A percentile compares a stretch with the other conserved stretches of the same genome.
Evolutionary conservation across 257 asterid species (phyloP).

Genomic region (Solanum corneliomulleri): DNA sequence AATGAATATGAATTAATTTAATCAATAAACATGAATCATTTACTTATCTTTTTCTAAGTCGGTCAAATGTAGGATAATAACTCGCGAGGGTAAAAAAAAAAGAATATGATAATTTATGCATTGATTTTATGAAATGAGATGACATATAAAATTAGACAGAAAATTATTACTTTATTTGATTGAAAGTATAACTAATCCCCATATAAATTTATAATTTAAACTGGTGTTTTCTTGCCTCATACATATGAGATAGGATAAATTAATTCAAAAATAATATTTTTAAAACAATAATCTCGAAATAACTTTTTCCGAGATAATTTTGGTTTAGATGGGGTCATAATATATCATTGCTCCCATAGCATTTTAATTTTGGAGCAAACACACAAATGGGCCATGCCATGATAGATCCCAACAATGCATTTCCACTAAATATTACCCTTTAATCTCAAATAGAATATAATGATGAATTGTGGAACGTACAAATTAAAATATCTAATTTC

Average conservation of each 20-base stretch:
- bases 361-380: not conserved
- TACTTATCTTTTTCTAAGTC: too few relatives aligned
- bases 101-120: too few relatives aligned
- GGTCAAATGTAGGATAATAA: too few relatives aligned
- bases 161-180: not conserved
- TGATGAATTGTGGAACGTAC: not conserved
- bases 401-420: not conserved
- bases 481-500: not conserved
- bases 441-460: not conserved
- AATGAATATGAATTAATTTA: too few relatives aligned
- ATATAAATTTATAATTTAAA: not conserved
- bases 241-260: not conserved
- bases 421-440: not conserved
- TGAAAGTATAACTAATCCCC: not conserved
- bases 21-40: too few relatives aligned
- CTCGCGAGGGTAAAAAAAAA: too few relatives aligned
- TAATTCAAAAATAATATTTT: not conserved
- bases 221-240: not conserved
- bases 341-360: not conserved
- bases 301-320: accelerated
- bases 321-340: not conserved
- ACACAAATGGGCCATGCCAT: not conserved
- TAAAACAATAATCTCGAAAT: accelerated
- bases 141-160: too few relatives aligned
- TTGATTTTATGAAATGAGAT: too few relatives aligned